Evolutionary conservation across 2,329 filamentous ascomycete species (phyloP).

Genomic region (Colletotrichum gigasporum): DNA sequence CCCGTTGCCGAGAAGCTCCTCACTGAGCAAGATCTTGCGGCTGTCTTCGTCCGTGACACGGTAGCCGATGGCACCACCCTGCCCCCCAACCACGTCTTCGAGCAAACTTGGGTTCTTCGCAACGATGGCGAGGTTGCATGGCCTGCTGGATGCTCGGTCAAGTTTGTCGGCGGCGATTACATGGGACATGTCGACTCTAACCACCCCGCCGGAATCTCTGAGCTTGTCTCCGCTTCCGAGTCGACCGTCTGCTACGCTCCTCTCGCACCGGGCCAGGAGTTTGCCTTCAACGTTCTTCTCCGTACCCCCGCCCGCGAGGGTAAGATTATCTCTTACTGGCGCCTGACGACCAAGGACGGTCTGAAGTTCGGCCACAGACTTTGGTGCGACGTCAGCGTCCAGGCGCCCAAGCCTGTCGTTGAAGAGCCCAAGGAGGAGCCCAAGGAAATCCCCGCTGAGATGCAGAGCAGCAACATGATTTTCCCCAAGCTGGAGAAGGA

Average conservation of each 20-base stretch:
- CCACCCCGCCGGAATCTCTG: slow-evolving; percentile 79
- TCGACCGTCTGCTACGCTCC: slow-evolving; percentile 78
- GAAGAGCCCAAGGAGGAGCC: slow-evolving; percentile 41
- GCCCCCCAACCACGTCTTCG: slow-evolving; percentile 76
- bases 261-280: slow-evolving; percentile 78
- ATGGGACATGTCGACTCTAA: slow-evolving; percentile 91
- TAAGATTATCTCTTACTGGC: slow-evolving; percentile 95
- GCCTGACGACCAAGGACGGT: slow-evolving; percentile 83
- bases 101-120: slow-evolving; percentile 90
- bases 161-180: slow-evolving; percentile 92
- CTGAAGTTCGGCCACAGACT: slow-evolving; percentile 89
- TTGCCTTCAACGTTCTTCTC: slow-evolving; percentile 84
- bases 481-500: slow-evolving; percentile 98
- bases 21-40: slow-evolving; percentile 47
- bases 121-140: slow-evolving; percentile 84
- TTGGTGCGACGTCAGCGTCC: slow-evolving; percentile 91
- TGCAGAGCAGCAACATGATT: slow-evolving; percentile 79
- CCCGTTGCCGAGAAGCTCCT: slow-evolving; percentile 34
- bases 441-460: slow-evolving; percentile 39
- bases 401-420: slow-evolving; percentile 47
- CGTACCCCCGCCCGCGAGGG: slow-evolving; percentile 82
- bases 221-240: slow-evolving; percentile 82
- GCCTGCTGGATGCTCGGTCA: slow-evolving; percentile 90
- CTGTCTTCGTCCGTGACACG: slow-evolving; percentile 80
- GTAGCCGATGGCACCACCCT: slow-evolving; percentile 81